Evolutionary conservation across 164 flowering plant genomes (phyloP), one percentile per base, ranked within the genome.

Genomic region (Saururus chinensis): DNA sequence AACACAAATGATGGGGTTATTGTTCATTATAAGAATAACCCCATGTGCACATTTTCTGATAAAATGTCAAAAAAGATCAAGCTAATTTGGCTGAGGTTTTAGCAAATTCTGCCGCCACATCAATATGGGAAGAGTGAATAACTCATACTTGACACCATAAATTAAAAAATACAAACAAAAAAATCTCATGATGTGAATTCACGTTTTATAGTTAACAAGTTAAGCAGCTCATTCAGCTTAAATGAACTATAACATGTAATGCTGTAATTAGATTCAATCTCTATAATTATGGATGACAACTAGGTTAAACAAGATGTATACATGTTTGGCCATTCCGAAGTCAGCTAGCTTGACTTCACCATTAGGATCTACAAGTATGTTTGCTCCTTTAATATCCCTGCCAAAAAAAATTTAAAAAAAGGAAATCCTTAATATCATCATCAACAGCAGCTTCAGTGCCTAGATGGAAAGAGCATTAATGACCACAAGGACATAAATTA

Each of bases 321-420:
- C 95, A 77, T 87, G 91, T 73, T 85, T 87, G 30, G 95, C 95
- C 91, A 87, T 79, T 70, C 95, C 95, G 77, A 87, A 87, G 62
- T 87, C 95, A 52, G 86, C 95, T 59, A 87, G 76, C 66, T 85
- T 87, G 23, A 87, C 71, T 53, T 80, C 75, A 42, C 95, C 89
- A 78, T 68, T 77, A 17, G 95, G 87, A 64, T 77, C 91, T 10
- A 85, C 91, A 22, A 87, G 77, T 64, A 87, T 81, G 71, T 87
- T 87, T 55, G 95, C 95, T 53, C 91, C 95, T 76, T 87, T 87
- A 57, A 87, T 85, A 60, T 87, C 95, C 78, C 95, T 87, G 78
- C 48, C 49, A 57, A 11, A 26, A 14, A 54, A 40, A 63, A 63
- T 8, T 12, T 12, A 11, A 58, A 37, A 35, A 37, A 57, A 57